Conservation (phyloP, 2,329 filamentous ascomycete species). For the Fusarium musae region DNA sequence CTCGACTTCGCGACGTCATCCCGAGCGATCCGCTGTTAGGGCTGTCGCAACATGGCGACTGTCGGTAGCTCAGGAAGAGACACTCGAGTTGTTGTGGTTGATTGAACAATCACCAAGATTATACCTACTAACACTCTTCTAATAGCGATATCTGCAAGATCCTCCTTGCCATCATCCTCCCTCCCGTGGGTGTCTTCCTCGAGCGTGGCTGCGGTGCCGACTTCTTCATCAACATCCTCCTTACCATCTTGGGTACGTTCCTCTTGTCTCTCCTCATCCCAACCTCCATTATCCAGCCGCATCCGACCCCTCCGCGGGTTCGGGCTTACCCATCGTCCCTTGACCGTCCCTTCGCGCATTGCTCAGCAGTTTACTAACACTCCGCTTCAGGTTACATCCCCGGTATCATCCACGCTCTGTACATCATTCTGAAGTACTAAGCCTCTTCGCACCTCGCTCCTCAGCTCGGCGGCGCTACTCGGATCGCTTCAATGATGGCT, state of each 20-base stretch:
- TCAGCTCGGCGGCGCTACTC: slow-evolving; percentile 23
- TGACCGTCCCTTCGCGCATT: background rate
- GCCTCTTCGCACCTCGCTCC: slow-evolving; percentile 21
- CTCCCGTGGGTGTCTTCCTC: slow-evolving; percentile 92
- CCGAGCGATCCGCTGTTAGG: slow-evolving; percentile 33
- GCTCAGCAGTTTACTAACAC: slow-evolving; percentile 26
- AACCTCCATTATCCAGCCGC: slow-evolving; percentile 10
- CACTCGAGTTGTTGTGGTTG: background rate
- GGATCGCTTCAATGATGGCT: slow-evolving; percentile 15
- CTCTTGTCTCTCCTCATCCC: background rate
- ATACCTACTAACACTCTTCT: slow-evolving; percentile 12
- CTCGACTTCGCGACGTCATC: slow-evolving; percentile 24
- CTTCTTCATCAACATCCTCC: slow-evolving; percentile 90
- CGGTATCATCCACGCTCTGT: slow-evolving; percentile 92
- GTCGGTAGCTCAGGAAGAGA: background rate
- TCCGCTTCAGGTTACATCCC: slow-evolving; percentile 67
- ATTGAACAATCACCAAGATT: background rate
- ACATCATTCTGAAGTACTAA: slow-evolving; percentile 93
- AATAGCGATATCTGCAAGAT: slow-evolving; percentile 70
- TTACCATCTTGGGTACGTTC: slow-evolving; percentile 75
- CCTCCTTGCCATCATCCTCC: slow-evolving; percentile 89
- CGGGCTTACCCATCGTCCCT: slow-evolving; percentile 1
- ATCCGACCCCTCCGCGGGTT: slow-evolving; percentile 55
- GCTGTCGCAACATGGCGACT: slow-evolving; percentile 3
- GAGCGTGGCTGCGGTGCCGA: slow-evolving; percentile 90